phyloP scores from a whole-genome alignment of 1,139 yeast genomes.

The Blastobotrys illinoisensis region DNA sequence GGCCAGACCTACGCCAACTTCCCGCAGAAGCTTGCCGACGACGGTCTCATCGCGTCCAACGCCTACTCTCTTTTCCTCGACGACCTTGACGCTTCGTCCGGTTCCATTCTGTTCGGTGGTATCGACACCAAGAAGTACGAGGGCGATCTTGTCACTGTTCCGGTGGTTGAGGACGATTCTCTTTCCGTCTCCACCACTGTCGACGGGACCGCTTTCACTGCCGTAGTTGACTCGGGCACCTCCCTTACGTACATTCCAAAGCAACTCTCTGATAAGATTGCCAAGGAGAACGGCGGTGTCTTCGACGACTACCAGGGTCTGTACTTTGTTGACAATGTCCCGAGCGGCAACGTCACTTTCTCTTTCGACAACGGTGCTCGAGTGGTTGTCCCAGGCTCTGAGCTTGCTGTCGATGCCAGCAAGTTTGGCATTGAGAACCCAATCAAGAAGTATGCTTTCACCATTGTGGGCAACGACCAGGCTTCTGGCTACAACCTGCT shows the following conservation, averaged over 20 bases:
- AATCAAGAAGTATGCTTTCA: constrained; percentile 15
- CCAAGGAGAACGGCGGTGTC: constrained; percentile 23
- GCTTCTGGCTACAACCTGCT: constrained; percentile 36
- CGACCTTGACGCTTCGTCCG: constrained; percentile 38
- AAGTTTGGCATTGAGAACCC: constrained; percentile 12
- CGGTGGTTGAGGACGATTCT: constrained; percentile 15
- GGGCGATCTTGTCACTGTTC: constrained; percentile 38
- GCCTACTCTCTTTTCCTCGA: constrained; percentile 51
- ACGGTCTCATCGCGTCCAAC: constrained; percentile 41
- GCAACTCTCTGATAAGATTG: constrained; percentile 16
- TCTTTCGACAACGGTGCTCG: constrained; percentile 38
- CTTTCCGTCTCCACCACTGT: constrained; percentile 11
- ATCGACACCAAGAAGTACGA: constrained; percentile 47
- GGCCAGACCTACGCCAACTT: constrained; percentile 31
- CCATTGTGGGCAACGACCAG: constrained; percentile 22
- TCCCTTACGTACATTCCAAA: constrained; percentile 28
- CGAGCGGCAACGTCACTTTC: constrained; percentile 26
- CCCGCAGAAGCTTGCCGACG: constrained; percentile 44
- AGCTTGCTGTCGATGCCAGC: constrained; percentile 26
- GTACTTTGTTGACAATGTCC: constrained; percentile 12
- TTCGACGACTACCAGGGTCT: constrained; percentile 14
- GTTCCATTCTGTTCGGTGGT: constrained; percentile 53
- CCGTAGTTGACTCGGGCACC: constrained; percentile 31
- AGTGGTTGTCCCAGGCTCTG: constrained; percentile 39
- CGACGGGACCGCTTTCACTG: constrained; percentile 15